Evolutionary conservation across 148 eudicot species (phyloP), one percentile per base, ranked within the genome.

Genomic region (Fagopyrum tataricum): DNA sequence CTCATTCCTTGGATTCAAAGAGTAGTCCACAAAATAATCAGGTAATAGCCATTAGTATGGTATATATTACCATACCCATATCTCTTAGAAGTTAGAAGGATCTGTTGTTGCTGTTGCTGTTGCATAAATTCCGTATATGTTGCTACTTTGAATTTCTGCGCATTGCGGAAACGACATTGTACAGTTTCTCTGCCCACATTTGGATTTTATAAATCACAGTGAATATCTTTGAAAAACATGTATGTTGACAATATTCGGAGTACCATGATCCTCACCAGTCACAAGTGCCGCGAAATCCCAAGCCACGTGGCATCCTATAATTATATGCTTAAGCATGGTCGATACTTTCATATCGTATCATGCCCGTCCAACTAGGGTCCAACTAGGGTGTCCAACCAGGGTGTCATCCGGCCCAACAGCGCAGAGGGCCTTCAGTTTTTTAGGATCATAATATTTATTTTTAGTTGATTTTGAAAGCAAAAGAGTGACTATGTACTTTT

Each of bases 81-180:
- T 21, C 39, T 39, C 66, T n/a, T n/a, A n/a, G n/a, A n/a, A n/a
- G n/a, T n/a, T 59, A 62, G 43, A 31, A 62, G 68, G 68, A 31
- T 37, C 7, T 5, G 7, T n/a, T 26, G 59, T 12, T 62, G 68
- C 64, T 58, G 17, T 24, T 59, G 37, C 7, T 46, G 69, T 31
- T 64, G 42, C 69, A 37, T 64, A 10, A 1, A 31, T 39, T 39
- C 69, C 69, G 14, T 62, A 18, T 59, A 10, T 64, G 44, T 37
- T 31, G 69, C 43, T 64, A 64, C 15, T 39, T 14, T 39, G n/a
- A 13, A 31, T n/a, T n/a, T n/a, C 69, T 64, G 69, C 69, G 14
- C 69, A 64, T 64, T 64, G 69, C 69, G 37, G 44, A 64, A 31
- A 64, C 69, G 43, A 61, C 41, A 26, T 61, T 64, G 69, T 64